Evolutionary conservation across 306 rosid species (phyloP).

Genomic region (Castanea mollissima): DNA sequence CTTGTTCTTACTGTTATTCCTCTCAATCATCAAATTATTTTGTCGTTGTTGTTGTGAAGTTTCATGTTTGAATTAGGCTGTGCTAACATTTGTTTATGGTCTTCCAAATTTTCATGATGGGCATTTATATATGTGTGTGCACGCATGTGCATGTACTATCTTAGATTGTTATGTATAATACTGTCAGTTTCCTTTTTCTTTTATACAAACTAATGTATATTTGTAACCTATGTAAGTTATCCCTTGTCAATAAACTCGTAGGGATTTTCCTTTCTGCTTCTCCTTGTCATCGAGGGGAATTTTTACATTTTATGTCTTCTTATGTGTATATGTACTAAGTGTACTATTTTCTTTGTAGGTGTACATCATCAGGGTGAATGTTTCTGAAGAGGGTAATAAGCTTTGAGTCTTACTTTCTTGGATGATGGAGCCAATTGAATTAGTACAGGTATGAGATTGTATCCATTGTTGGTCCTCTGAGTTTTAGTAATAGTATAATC

Average conservation of each 20-base stretch:
- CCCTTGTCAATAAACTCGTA: not conserved
- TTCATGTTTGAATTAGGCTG: not conserved
- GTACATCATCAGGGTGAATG: constrained; percentile 56
- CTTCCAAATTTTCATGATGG: too few species aligned
- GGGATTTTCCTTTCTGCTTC: not conserved
- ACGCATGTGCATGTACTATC: rapidly evolving
- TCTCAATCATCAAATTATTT: not conserved
- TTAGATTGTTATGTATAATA: not conserved
- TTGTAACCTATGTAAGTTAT: not conserved
- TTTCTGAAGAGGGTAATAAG: constrained; percentile 24
- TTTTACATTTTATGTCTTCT: not conserved
- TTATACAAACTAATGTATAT: too few species aligned
- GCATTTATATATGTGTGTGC: too few species aligned
- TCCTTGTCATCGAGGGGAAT: not conserved
- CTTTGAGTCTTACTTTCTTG: constrained; percentile 13
- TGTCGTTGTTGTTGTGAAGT: constrained; percentile 1
- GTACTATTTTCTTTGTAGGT: constrained; percentile 44
- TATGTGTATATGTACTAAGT: not conserved
- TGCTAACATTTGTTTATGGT: not conserved
- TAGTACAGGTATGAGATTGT: constrained; percentile 24
- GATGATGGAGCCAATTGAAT: constrained; percentile 22
- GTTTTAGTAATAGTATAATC: too few species aligned
- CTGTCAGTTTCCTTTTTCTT: not conserved
- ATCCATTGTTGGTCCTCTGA: not conserved
- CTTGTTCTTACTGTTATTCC: constrained; percentile 3